A percentile compares a stretch with the other conserved stretches of the same genome.
Conservation (phyloP, 106 monocot species). For the Phalaenopsis aphrodite region DNA sequence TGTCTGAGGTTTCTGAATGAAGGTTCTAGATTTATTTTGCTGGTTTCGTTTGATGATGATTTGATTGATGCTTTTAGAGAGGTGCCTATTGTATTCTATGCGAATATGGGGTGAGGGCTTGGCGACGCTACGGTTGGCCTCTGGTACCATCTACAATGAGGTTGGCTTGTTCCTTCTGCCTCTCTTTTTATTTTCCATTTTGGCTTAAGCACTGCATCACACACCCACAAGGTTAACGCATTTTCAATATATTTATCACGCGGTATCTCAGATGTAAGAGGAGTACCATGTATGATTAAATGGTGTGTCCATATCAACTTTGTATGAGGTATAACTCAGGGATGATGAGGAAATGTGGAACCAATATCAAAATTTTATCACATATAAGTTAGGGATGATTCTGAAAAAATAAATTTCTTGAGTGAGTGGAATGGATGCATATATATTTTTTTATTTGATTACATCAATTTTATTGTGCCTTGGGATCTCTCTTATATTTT, state of each 20-base stretch:
- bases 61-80: constrained; percentile 35
- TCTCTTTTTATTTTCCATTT: neutral
- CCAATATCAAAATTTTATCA: no score
- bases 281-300: no score
- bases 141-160: constrained; percentile 92
- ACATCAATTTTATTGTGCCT: no score
- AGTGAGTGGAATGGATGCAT: no score
- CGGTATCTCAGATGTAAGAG: no score
- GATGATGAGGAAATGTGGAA: no score
- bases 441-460: no score
- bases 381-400: no score
- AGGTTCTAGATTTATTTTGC: neutral
- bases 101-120: constrained; percentile 63
- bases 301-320: no score
- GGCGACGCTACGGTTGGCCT: constrained; percentile 45
- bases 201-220: neutral
- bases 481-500: no score
- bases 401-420: no score
- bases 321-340: no score
- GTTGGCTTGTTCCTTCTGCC: constrained; percentile 14
- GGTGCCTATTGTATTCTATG: constrained; percentile 85
- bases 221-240: neutral
- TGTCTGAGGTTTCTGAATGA: neutral
- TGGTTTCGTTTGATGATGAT: neutral
- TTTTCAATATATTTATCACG: neutral